Evolutionary conservation across 495 filamentous ascomycete species (phyloP).

Genomic region (Neurospora tetrasperma): DNA sequence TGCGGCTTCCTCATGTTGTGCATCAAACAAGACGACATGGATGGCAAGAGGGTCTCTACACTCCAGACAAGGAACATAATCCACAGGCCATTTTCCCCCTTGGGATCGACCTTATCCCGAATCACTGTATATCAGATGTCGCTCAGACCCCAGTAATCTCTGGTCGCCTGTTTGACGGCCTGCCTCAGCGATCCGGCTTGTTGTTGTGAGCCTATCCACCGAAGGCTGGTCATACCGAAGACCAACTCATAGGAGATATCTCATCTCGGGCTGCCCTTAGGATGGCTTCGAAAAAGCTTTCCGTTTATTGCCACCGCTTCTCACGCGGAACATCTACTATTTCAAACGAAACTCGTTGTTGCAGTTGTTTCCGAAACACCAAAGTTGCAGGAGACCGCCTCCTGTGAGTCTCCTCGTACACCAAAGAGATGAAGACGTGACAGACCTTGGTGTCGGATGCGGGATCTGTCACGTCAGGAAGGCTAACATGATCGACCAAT

Average conservation of each 20-base stretch:
- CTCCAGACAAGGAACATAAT: neutral
- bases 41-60: neutral
- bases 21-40: neutral
- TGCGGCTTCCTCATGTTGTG: neutral
- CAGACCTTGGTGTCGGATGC: neutral
- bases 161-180: neutral
- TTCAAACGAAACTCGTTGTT: neutral
- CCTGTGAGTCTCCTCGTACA: neutral
- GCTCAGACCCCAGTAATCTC: neutral
- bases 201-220: neutral
- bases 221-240: neutral
- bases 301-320: neutral
- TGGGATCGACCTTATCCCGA: neutral
- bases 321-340: neutral
- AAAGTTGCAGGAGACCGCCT: neutral
- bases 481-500: neutral
- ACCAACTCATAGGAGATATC: neutral
- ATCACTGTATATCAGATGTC: neutral
- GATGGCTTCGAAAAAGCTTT: neutral
- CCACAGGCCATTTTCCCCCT: neutral
- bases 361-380: neutral
- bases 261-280: neutral
- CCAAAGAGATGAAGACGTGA: neutral
- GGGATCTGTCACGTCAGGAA: neutral
- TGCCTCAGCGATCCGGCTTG: neutral